Evolutionary conservation across 1,284 basidiomycete genomes (phyloP), one percentile per base, ranked within the genome.

Genomic region (Rhodotorula mucilaginosa): DNA sequence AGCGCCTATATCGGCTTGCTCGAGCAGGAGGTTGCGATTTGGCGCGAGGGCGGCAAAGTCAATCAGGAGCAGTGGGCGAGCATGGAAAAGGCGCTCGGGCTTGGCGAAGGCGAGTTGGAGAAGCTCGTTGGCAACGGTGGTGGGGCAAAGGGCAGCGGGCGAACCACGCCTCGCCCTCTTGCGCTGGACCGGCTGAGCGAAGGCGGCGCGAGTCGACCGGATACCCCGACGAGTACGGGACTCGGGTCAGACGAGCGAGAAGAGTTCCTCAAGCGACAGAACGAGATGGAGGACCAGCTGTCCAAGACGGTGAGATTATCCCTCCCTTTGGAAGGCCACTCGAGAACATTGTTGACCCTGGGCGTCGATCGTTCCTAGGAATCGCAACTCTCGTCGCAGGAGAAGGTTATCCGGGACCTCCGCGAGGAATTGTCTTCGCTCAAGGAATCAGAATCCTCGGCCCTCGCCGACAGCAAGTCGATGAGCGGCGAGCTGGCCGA

Each of bases 191-290:
- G 73, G 21, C 47, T 76, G 3, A 66, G 66, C 10, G 75, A 76
- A 73, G 73, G 73, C 1, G 75, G 67, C 19, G n/a, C 56, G 0
- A 91, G 89, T 79, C 84, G 92, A 71, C 91, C 91, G 49, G 89
- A 90, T 80, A 94, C 92, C 16, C 94, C 93, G 21, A 92, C 90
- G 23, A 88, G 89, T 51, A 86, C 31, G 13, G 47, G 61, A 19
- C 81, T 98, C 78, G 94, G 97, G 76, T 94, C 95, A 84, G 97
- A 99, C 80, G 96, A 99, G 83, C 85, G 94, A 74, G 96, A 99
- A 75, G 96, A 99, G 73, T 99, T 98, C 86, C 83, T 99, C 82
- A 89, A 88, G 80, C 84, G 96, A 71, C 97, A 99, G 86, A 99
- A 99, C 80, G 96, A 99, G 82, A 86, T 99, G 70, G 93, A 89